These are phyloP conservation scores for Nigrograna mackinnonii DNA, from an alignment of 2,329 filamentous ascomycete species.

Conservation along the genomic window DNA sequence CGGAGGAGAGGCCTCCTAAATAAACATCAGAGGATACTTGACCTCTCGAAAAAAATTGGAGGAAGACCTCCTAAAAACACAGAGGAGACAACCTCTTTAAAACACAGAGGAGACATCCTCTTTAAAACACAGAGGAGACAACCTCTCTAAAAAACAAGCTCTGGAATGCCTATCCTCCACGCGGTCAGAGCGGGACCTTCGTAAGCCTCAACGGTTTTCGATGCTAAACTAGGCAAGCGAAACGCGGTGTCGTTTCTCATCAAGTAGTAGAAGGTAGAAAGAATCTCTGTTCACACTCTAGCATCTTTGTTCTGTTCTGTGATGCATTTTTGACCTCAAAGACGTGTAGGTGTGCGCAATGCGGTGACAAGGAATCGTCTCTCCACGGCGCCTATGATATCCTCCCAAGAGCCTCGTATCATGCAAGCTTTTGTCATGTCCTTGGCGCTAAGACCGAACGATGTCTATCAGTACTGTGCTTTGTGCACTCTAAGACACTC, in stretches of 20 bases:
- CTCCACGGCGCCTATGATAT: no score
- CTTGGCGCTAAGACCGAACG: no score
- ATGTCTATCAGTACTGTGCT: no score
- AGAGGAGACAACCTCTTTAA: not conserved
- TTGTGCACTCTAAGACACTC: no score
- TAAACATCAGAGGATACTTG: not conserved
- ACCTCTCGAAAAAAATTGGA: not conserved
- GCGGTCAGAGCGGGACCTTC: constrained; percentile 1
- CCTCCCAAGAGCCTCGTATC: no score
- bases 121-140: not conserved
- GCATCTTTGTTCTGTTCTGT: no score
- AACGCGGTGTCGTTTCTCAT: not conserved
- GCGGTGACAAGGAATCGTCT: no score
- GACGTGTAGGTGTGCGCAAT: no score
- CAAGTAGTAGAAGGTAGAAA: no score
- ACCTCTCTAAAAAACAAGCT: constrained; percentile 1
- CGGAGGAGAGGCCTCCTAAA: not conserved
- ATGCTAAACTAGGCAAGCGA: constrained; percentile 1
- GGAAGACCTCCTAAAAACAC: not conserved
- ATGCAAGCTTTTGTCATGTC: no score
- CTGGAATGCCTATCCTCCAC: constrained; percentile 1
- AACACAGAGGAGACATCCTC: not conserved
- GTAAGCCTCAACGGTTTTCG: not conserved
- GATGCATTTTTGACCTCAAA: no score
- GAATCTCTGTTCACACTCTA: no score